A percentile compares a stretch with the other conserved stretches of the same genome.
phyloP scores from a whole-genome alignment of 2,329 filamentous ascomycete genomes.

The Colletotrichum nymphaeae region DNA sequence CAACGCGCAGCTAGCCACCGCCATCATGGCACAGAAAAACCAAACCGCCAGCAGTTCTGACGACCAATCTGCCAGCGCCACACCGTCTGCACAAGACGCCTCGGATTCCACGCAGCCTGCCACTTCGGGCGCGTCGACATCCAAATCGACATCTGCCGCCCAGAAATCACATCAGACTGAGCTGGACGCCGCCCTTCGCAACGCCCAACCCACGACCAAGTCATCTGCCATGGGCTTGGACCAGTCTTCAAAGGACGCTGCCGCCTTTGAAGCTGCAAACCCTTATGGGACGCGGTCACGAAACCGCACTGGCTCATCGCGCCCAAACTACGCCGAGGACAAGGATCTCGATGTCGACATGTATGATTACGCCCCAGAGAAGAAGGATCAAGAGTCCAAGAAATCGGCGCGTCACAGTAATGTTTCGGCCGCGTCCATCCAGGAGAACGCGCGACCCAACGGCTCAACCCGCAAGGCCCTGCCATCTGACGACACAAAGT shows the following conservation, averaged over 20 bases:
- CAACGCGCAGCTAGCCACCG: conserved; percentile 27
- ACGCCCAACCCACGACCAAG: conserved; percentile 59
- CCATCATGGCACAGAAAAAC: conserved; percentile 36
- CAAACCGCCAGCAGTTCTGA: conserved; percentile 32
- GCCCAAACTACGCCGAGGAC: conserved; percentile 96
- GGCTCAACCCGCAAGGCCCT: conserved; percentile 54
- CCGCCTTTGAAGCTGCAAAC: conserved; percentile 65
- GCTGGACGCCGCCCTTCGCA: conserved; percentile 44
- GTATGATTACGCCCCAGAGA: conserved; percentile 75
- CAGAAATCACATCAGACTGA: conserved; percentile 47
- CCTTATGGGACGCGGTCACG: conserved; percentile 94
- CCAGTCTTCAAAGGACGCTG: conserved; percentile 58
- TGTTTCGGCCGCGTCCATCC: conserved; percentile 51
- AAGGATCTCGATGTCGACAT: conserved; percentile 88
- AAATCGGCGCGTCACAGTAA: conserved; percentile 64
- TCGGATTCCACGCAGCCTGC: conserved; percentile 34
- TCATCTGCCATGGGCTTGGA: conserved; percentile 59
- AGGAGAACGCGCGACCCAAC: conserved; percentile 46
- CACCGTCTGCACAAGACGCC: conserved; percentile 33
- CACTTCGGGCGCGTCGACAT: conserved; percentile 24
- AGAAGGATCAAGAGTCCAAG: conserved; percentile 67
- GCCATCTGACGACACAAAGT: conserved; percentile 53
- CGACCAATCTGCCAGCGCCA: conserved; percentile 36
- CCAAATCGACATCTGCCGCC: conserved; percentile 25
- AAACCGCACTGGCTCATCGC: conserved; percentile 82